phyloP scores from a whole-genome alignment of 1,139 yeast species.

The Insectozyma bohioensis region DNA sequence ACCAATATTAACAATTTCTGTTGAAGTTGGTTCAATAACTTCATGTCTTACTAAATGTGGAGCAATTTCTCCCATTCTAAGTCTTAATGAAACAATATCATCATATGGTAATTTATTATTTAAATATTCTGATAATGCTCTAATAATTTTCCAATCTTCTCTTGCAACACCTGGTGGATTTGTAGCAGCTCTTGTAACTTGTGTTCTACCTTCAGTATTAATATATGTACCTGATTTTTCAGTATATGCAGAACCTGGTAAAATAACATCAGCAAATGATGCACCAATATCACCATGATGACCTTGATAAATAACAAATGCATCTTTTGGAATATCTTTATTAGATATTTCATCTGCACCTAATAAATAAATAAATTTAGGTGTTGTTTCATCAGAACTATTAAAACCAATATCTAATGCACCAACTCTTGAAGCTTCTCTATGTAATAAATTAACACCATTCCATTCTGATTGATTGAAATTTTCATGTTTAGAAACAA shows the following conservation, averaged over 20 bases:
- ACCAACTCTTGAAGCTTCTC: slow-evolving; percentile 85
- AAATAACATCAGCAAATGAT: slow-evolving; percentile 80
- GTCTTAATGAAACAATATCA: slow-evolving; percentile 66
- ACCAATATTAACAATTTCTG: slow-evolving; percentile 59
- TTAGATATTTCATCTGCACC: slow-evolving; percentile 83
- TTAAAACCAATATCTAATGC: slow-evolving; percentile 85
- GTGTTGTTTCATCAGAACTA: slow-evolving; percentile 53
- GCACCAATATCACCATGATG: slow-evolving; percentile 94
- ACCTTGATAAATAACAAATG: slow-evolving; percentile 88
- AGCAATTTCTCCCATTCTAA: slow-evolving; percentile 73
- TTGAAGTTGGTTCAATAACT: slow-evolving; percentile 66
- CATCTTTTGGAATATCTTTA: slow-evolving; percentile 74
- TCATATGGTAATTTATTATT: slow-evolving; percentile 76
- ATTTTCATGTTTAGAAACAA: slow-evolving; percentile 57
- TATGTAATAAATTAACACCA: slow-evolving; percentile 77
- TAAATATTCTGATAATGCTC: slow-evolving; percentile 81
- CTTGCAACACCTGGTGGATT: slow-evolving; percentile 92
- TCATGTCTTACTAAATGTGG: slow-evolving; percentile 82
- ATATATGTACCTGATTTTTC: slow-evolving; percentile 88
- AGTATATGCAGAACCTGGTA: slow-evolving; percentile 89
- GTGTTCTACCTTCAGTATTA: slow-evolving; percentile 89
- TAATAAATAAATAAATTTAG: slow-evolving; percentile 77
- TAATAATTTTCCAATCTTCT: slow-evolving; percentile 88
- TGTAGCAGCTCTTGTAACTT: slow-evolving; percentile 82
- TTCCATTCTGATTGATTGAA: slow-evolving; percentile 78